A percentile compares a stretch with the other conserved stretches of the same genome.
Conservation (phyloP, 176 grass and related monocot genomes). For the Triticum aestivum region IWGSC_CS_RefSeq_v2.1 NC_057798.1:328089691-328090190, state of each 20-base stretch:
- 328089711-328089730: constrained; percentile 92
- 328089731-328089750: constrained; percentile 78
- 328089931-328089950: constrained; percentile 68
- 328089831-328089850: constrained; percentile 86
- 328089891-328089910: constrained; percentile 92
- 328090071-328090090: constrained; percentile 68
- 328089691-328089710: constrained; percentile 89
- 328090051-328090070: constrained; percentile 80
- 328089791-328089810: constrained; percentile 93
- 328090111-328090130: constrained; percentile 65
- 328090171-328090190: constrained; percentile 26
- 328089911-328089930: constrained; percentile 92
- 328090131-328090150: constrained; percentile 85
- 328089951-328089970: constrained; percentile 63
- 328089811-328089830: constrained; percentile 90
- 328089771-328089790: constrained; percentile 99
- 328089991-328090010: constrained; percentile 80
- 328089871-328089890: constrained; percentile 76
- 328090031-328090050: constrained; percentile 89
- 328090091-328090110: constrained; percentile 69
- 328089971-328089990: constrained; percentile 70
- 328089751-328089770: constrained; percentile 96
- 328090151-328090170: constrained; percentile 70
- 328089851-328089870: constrained; percentile 95
- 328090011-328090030: constrained; percentile 82